Percentiles rank a stretch among this genome's conserved stretches.
These are phyloP conservation scores for Aspergillus hortae DNA, from an alignment of 2,329 filamentous ascomycete species.

Conservation along the genomic window DNA sequence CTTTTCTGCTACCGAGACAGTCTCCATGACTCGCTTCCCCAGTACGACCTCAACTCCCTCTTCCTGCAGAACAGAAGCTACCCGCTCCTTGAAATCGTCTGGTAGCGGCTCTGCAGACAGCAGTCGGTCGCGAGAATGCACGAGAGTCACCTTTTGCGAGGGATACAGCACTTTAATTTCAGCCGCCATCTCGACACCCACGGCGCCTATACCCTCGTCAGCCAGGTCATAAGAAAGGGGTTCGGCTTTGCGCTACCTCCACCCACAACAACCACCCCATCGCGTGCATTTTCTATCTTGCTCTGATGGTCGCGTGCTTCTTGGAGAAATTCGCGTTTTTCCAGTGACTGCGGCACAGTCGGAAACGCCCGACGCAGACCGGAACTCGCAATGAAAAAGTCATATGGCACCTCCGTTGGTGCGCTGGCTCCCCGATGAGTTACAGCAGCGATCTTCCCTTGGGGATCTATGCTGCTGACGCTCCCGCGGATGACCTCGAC, in stretches of 20 bases:
- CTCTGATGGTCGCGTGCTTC: conserved; percentile 20
- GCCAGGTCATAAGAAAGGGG: too few species aligned
- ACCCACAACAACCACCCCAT: conserved; percentile 64
- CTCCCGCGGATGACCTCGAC: conserved; percentile 65
- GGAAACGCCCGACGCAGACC: conserved; percentile 69
- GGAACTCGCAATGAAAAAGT: conserved; percentile 71
- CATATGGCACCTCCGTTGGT: conserved; percentile 51
- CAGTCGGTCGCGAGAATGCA: conserved; percentile 68
- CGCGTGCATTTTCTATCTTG: conserved; percentile 47
- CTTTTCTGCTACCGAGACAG: conserved; percentile 13
- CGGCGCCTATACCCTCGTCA: conserved; percentile 52
- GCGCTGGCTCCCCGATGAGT: conserved; percentile 47
- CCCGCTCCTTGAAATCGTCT: conserved; percentile 61
- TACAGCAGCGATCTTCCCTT: conserved; percentile 57
- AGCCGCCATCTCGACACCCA: conserved; percentile 77
- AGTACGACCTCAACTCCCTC: conserved; percentile 51
- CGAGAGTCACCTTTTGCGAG: conserved; percentile 63
- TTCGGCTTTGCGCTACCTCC: conserved; percentile 46
- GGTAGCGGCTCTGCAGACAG: conserved; percentile 71
- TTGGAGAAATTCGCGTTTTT: conserved; percentile 21
- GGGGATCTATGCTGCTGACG: conserved; percentile 58
- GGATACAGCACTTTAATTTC: conserved; percentile 70
- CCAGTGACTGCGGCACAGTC: conserved; percentile 64
- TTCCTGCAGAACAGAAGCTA: conserved; percentile 57
- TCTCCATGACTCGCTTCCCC: conserved; percentile 25